phyloP scores from a whole-genome alignment of 2,329 filamentous ascomycete genomes.

The Mycosphaerella sp. region DNA sequence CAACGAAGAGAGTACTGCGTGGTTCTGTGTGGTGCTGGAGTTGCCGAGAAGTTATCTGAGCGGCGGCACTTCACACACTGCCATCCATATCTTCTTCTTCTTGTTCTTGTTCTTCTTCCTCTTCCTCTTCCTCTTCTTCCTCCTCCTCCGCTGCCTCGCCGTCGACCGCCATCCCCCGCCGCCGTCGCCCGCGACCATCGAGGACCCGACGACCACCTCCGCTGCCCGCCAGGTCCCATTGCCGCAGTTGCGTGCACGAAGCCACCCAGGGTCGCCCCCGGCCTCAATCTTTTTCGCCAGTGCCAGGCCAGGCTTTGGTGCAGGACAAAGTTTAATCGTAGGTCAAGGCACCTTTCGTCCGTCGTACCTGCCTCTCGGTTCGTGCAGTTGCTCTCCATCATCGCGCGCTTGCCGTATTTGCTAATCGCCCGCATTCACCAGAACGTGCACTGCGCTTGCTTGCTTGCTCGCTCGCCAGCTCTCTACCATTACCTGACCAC shows the following conservation, averaged over 20 bases:
- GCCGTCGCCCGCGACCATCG: neutral
- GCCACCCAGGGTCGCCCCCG: neutral
- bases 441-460: neutral
- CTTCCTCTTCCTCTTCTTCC: no score
- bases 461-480: slow-evolving; percentile 1
- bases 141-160: no score
- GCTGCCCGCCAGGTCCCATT: neutral
- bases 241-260: neutral
- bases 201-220: neutral
- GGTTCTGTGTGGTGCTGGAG: neutral
- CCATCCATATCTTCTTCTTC: no score
- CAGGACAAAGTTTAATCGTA: slow-evolving; percentile 6
- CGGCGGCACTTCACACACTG: neutral
- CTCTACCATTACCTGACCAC: neutral
- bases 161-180: no score
- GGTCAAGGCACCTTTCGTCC: slow-evolving; percentile 2
- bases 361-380: neutral
- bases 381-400: neutral
- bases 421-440: neutral
- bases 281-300: slow-evolving; percentile 6
- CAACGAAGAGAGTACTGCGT: neutral
- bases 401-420: neutral
- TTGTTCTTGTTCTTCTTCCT: no score
- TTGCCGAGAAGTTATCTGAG: neutral
- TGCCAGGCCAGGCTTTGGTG: slow-evolving; percentile 3